These are phyloP conservation scores for Penicillium robsamsonii DNA, from an alignment of 495 filamentous ascomycete genomes.

Conservation along the genomic window DNA sequence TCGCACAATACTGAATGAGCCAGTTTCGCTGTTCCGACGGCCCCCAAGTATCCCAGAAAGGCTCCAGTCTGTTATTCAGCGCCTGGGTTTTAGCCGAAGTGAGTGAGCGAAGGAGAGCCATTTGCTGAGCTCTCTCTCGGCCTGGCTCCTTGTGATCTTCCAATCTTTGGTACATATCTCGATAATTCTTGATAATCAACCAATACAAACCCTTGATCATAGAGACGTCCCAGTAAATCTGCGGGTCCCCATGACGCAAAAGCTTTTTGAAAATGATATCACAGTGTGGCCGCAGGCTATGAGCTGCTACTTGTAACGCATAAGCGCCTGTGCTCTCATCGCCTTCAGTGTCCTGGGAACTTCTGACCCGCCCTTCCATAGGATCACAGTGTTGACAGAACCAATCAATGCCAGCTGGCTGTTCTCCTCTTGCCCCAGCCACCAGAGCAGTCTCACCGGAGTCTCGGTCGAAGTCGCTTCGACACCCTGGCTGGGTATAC, in stretches of 20 bases:
- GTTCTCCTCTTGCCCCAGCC: neutral
- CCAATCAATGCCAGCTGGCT: constrained; percentile 3
- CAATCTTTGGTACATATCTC: neutral
- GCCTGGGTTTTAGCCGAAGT: neutral
- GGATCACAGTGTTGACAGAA: constrained; percentile 1
- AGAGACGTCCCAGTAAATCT: neutral
- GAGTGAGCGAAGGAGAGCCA: neutral
- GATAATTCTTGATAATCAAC: neutral
- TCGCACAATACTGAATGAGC: neutral
- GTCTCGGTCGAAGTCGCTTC: neutral
- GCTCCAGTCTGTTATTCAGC: neutral
- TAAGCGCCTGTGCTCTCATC: neutral
- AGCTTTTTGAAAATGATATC: neutral
- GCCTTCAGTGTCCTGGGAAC: neutral
- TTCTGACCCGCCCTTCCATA: neutral
- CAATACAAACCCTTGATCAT: neutral
- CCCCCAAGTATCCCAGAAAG: neutral
- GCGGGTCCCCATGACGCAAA: neutral
- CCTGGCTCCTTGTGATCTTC: neutral
- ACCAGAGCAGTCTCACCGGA: neutral
- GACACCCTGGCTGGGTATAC: neutral
- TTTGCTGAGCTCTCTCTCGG: neutral
- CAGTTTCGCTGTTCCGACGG: neutral
- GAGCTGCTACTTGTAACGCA: neutral
- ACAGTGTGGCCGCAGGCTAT: neutral